These are phyloP conservation scores for Vanilla planifolia DNA, from an alignment of 106 monocot genomes.

Conservation along the genomic window DNA sequence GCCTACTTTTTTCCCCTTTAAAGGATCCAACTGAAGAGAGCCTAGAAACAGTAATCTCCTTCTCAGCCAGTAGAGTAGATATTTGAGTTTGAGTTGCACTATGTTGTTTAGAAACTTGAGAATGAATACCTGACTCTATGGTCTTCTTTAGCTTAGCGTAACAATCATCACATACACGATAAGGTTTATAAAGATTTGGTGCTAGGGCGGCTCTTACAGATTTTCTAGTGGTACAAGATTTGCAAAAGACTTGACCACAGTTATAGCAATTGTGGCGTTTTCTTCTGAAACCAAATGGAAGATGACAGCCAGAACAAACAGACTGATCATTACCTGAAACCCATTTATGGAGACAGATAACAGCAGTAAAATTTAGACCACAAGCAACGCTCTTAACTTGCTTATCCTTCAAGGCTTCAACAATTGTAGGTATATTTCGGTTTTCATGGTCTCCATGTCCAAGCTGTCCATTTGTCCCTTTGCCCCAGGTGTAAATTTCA, in stretches of 20 bases:
- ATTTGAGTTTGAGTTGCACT: slow-evolving; percentile 18
- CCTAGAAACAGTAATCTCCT: slow-evolving; percentile 21
- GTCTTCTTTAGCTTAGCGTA: slow-evolving; percentile 32
- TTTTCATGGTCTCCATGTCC: slow-evolving; percentile 40
- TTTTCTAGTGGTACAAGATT: slow-evolving; percentile 39
- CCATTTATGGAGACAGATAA: slow-evolving; percentile 46
- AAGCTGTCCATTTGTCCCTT: slow-evolving; percentile 38
- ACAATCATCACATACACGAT: slow-evolving; percentile 48
- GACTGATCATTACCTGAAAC: slow-evolving; percentile 42
- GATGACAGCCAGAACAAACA: slow-evolving; percentile 34
- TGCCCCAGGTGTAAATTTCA: slow-evolving; percentile 49
- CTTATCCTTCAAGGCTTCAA: slow-evolving; percentile 38
- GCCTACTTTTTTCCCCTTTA: slow-evolving; percentile 29
- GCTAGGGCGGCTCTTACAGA: slow-evolving; percentile 41
- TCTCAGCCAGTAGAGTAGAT: slow-evolving; percentile 26
- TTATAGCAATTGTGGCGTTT: slow-evolving; percentile 50
- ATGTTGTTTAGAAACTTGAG: slow-evolving; percentile 20
- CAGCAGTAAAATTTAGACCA: slow-evolving; percentile 44
- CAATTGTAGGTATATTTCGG: slow-evolving; percentile 30
- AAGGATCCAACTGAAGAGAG: slow-evolving; percentile 33
- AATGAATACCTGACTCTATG: slow-evolving; percentile 11
- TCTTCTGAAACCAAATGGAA: slow-evolving; percentile 49
- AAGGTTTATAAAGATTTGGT: slow-evolving; percentile 30
- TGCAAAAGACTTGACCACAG: slow-evolving; percentile 49
- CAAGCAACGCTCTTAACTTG: slow-evolving; percentile 46